These are phyloP conservation scores for Castanospermum australe DNA, from an alignment of 306 rosid genomes.

Conservation along the genomic window DNA sequence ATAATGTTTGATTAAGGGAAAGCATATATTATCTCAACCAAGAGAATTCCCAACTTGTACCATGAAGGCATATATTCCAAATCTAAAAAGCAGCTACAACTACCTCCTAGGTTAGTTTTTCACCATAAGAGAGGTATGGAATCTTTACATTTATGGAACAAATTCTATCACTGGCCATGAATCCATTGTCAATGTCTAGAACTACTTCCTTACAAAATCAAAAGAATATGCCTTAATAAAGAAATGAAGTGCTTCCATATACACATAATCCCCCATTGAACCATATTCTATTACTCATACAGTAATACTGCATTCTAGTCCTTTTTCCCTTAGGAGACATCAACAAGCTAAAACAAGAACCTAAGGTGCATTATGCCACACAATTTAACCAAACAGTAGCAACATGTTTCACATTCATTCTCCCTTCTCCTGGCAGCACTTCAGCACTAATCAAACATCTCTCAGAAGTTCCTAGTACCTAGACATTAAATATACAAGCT, in stretches of 20 bases:
- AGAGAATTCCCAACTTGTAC: conserved; percentile 11
- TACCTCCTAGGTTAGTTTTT: background rate
- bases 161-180: background rate
- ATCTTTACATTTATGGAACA: background rate
- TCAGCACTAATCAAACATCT: conserved; percentile 10
- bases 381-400: conserved; percentile 6
- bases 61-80: conserved; percentile 10
- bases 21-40: conserved; percentile 12
- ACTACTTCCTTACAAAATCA: background rate
- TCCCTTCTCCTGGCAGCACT: background rate
- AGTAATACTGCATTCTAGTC: conserved; percentile 6
- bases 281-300: background rate
- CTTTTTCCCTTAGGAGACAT: background rate
- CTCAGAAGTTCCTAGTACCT: background rate
- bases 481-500: background rate
- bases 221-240: background rate
- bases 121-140: background rate
- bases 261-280: background rate
- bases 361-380: background rate
- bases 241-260: conserved; percentile 9
- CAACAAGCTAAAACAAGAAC: conserved; percentile 16
- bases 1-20: background rate
- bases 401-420: background rate
- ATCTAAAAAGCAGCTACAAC: background rate
- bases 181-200: background rate